Percentiles rank a stretch among this genome's conserved stretches.
phyloP scores from a whole-genome alignment of 805 yeast genomes.

The Sugiyamaella mastotermitis region DNA sequence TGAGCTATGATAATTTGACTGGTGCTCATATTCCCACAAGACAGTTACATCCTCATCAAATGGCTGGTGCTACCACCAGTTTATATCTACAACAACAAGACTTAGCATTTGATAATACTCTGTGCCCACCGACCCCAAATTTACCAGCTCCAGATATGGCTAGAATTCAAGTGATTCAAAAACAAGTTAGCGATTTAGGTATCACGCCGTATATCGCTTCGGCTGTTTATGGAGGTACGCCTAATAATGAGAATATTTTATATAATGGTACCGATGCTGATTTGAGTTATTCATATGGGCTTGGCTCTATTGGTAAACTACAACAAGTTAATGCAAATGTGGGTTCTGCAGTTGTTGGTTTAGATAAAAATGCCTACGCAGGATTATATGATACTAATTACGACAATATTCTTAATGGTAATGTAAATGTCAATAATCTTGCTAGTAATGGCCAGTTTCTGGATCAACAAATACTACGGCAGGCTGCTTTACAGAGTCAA shows the following conservation, averaged over 20 bases:
- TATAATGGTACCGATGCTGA: slow-evolving; percentile 7
- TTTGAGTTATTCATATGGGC: slow-evolving; percentile 10
- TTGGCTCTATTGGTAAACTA: neutral
- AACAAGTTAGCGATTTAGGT: slow-evolving; percentile 8
- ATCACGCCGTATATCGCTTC: slow-evolving; percentile 12
- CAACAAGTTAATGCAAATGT: slow-evolving; percentile 2
- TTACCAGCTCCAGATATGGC: slow-evolving; percentile 11
- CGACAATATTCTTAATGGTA: too few species aligned
- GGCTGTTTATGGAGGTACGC: slow-evolving; percentile 12
- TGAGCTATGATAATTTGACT: too few species aligned
- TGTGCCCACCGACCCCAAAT: slow-evolving; percentile 14
- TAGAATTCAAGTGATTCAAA: slow-evolving; percentile 8
- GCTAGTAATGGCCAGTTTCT: neutral
- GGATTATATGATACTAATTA: too few species aligned
- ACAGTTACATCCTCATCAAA: too few species aligned
- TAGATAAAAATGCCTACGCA: too few species aligned
- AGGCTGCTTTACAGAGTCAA: slow-evolving; percentile 4
- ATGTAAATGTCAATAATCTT: too few species aligned
- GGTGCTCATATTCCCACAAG: too few species aligned
- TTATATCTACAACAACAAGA: too few species aligned
- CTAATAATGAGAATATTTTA: slow-evolving; percentile 3
- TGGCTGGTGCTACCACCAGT: too few species aligned
- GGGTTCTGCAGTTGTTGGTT: too few species aligned
- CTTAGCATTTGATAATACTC: too few species aligned
- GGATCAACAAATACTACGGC: neutral